A percentile compares a stretch with the other conserved stretches of the same genome.
phyloP scores from a whole-genome alignment of 768 basidiomycete species.

The Amanita thiersii region DNA sequence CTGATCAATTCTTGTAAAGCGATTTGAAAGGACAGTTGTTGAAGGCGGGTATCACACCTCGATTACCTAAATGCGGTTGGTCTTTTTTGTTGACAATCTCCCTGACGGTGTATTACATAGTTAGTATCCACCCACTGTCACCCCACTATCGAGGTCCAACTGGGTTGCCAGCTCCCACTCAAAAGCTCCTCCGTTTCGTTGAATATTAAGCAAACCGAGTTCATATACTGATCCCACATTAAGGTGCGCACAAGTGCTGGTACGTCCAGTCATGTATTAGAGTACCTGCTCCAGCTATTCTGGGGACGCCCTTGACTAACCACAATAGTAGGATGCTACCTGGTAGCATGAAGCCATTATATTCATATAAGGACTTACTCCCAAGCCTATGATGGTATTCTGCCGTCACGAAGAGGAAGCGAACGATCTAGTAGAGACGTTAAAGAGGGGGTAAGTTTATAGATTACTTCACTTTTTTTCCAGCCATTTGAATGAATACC shows the following conservation, averaged over 20 bases:
- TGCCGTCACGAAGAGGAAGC: constrained; percentile 21
- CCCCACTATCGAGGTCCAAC: neutral
- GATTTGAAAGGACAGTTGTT: too few species aligned
- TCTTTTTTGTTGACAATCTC: neutral
- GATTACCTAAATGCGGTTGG: neutral
- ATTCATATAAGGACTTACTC: constrained; percentile 22
- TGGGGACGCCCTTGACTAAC: neutral
- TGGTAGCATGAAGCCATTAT: constrained; percentile 12
- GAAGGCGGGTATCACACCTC: neutral
- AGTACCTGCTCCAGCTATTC: neutral
- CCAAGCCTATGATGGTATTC: constrained; percentile 19
- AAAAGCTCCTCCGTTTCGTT: too few species aligned
- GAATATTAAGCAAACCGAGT: too few species aligned
- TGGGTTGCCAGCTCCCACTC: too few species aligned
- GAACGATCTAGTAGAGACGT: constrained; percentile 20
- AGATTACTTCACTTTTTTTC: neutral
- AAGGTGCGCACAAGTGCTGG: too few species aligned
- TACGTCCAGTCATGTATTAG: too few species aligned
- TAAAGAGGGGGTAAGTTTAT: constrained; percentile 17
- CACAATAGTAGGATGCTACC: neutral
- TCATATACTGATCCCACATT: too few species aligned
- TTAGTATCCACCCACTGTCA: too few species aligned
- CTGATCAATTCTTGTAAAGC: too few species aligned
- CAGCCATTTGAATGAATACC: neutral
- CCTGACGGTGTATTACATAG: neutral